Conservation (phyloP, 441 rosid species). For the Brassica balearica region DNA sequence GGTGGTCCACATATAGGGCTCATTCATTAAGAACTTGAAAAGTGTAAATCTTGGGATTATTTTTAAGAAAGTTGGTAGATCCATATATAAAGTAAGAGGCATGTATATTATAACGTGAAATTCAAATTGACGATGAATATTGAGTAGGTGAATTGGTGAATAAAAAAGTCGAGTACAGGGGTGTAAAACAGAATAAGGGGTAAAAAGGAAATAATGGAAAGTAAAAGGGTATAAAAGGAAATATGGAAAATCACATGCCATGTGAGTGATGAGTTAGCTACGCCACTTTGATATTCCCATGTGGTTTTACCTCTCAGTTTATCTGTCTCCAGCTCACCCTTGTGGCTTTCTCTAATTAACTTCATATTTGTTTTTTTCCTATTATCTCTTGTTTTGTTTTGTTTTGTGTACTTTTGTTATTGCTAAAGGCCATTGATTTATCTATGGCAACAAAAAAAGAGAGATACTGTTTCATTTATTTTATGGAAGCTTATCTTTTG, state of each 20-base stretch:
- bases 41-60: conserved; percentile 36
- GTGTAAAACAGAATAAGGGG: not conserved
- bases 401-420: not conserved
- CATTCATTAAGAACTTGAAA: conserved; percentile 27
- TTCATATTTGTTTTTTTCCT: not conserved
- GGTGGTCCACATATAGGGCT: conserved; percentile 25
- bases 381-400: not conserved
- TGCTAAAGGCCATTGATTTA: not conserved
- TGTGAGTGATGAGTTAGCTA: conserved; percentile 69
- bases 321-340: conserved; percentile 72
- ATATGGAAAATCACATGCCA: conserved; percentile 46
- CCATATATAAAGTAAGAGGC: not conserved
- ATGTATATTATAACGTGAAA: conserved; percentile 6
- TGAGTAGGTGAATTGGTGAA: conserved; percentile 7
- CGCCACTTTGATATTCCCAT: conserved; percentile 55
- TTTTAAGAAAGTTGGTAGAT: conserved; percentile 34
- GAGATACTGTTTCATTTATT: not conserved
- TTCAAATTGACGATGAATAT: conserved; percentile 16
- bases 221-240: conserved; percentile 20
- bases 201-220: conserved; percentile 44
- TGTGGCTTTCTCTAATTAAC: conserved; percentile 2
- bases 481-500: not conserved
- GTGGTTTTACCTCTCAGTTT: conserved; percentile 65
- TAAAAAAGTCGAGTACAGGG: not conserved
- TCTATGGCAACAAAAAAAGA: not conserved